These are phyloP conservation scores for Collybia nuda DNA, from an alignment of 768 basidiomycete genomes.

Conservation along the genomic window DNA sequence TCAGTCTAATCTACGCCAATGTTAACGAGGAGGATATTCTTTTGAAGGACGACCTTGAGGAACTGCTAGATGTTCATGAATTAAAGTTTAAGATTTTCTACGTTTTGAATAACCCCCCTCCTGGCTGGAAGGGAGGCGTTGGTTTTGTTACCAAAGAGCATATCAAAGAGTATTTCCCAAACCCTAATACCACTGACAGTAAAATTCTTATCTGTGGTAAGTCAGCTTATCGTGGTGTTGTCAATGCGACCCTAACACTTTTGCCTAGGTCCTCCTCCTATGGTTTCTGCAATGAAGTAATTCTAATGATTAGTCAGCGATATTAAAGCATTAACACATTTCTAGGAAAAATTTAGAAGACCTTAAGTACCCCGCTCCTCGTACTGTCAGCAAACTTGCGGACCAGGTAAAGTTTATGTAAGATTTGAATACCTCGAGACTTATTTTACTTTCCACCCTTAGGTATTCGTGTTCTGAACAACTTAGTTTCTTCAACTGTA, in stretches of 20 bases:
- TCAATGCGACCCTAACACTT: background rate
- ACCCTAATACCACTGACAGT: conserved; percentile 55
- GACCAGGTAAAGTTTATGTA: conserved; percentile 59
- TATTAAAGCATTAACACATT: conserved; percentile 5
- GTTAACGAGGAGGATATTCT: conserved; percentile 92
- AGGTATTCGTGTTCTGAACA: conserved; percentile 47
- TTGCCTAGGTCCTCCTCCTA: conserved; percentile 55
- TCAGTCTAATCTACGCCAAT: conserved; percentile 95
- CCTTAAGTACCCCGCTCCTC: conserved; percentile 84
- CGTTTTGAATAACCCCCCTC: conserved; percentile 93
- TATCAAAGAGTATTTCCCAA: conserved; percentile 81
- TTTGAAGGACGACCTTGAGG: conserved; percentile 84
- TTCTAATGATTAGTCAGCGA: conserved; percentile 12
- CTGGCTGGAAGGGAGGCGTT: conserved; percentile 81
- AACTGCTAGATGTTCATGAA: conserved; percentile 61
- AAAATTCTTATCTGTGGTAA: conserved; percentile 86
- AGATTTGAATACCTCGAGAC: background rate
- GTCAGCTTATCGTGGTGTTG: background rate
- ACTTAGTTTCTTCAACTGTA: background rate
- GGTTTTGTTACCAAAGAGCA: conserved; percentile 95
- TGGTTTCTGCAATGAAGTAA: conserved; percentile 55
- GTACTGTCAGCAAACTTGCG: conserved; percentile 88
- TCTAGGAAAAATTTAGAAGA: conserved; percentile 84
- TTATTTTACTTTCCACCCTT: conserved; percentile 4
- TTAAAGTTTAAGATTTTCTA: conserved; percentile 76